Conservation (phyloP, 495 filamentous ascomycete species). For the Poronia punctata region DNA sequence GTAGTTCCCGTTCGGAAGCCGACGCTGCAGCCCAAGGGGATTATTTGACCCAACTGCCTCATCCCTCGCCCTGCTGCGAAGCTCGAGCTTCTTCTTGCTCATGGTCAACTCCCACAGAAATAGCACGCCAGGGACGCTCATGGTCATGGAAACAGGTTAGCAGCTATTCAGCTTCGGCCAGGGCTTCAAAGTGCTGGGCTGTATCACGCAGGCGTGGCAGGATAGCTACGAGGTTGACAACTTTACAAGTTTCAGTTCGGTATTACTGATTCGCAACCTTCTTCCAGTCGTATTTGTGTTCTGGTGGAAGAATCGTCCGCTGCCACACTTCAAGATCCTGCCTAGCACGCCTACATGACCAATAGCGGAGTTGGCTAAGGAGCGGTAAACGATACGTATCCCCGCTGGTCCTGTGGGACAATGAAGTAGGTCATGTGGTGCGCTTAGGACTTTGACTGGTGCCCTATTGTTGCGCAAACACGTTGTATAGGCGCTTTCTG, state of each 20-base stretch:
- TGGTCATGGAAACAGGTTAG: slow-evolving; percentile 56
- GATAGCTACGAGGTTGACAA: slow-evolving; percentile 27
- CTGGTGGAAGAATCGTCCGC: slow-evolving; percentile 30
- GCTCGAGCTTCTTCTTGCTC: slow-evolving; percentile 47
- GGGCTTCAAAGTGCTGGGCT: slow-evolving; percentile 28
- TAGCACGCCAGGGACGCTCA: slow-evolving; percentile 52
- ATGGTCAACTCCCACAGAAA: slow-evolving; percentile 60
- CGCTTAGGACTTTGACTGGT: too few species aligned
- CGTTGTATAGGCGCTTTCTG: too few species aligned
- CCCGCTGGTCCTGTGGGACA: too few species aligned
- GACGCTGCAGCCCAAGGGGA: slow-evolving; percentile 37
- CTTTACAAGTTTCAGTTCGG: slow-evolving; percentile 23
- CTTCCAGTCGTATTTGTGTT: slow-evolving; percentile 32
- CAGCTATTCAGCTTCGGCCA: slow-evolving; percentile 45
- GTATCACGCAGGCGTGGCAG: slow-evolving; percentile 27
- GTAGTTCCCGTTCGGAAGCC: slow-evolving; percentile 30
- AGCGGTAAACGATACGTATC: too few species aligned
- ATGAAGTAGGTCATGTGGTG: too few species aligned
- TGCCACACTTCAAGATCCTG: slow-evolving; percentile 23
- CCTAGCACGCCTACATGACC: slow-evolving; percentile 25
- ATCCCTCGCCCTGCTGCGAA: slow-evolving; percentile 42
- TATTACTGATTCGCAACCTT: slow-evolving; percentile 28
- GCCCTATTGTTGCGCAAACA: too few species aligned
- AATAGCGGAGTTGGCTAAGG: too few species aligned
- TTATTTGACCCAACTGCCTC: slow-evolving; percentile 35